These are phyloP conservation scores for Gossypium rotundifolium DNA, from an alignment of 345 rosid species.

Conservation along the genomic window DNA sequence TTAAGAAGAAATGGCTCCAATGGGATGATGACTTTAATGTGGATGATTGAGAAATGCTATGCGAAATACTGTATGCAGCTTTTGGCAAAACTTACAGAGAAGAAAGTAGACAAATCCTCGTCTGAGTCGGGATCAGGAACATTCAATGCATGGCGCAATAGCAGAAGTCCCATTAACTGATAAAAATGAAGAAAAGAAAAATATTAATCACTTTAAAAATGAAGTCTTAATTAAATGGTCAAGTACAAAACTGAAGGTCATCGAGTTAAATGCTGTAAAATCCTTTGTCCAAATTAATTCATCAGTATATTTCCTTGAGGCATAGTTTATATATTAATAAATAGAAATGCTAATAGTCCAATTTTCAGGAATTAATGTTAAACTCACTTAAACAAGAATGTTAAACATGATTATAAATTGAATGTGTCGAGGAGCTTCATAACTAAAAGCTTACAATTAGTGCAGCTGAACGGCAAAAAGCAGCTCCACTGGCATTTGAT, in stretches of 20 bases:
- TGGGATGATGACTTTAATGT: neutral
- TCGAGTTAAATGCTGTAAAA: neutral
- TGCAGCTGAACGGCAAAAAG: constrained; percentile 88
- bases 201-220: constrained; percentile 1
- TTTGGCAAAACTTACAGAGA: constrained; percentile 51
- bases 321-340: neutral
- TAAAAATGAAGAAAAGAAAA: constrained; percentile 10
- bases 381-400: neutral
- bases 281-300: neutral
- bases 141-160: constrained; percentile 67
- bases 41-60: neutral
- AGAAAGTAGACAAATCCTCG: constrained; percentile 66
- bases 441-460: constrained; percentile 52
- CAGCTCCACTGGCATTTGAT: constrained; percentile 77
- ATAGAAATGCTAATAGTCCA: neutral
- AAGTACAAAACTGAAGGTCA: neutral
- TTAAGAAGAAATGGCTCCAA: constrained; percentile 6
- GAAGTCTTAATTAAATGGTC: neutral
- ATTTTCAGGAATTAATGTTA: neutral
- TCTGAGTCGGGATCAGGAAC: constrained; percentile 57
- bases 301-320: neutral
- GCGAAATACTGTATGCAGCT: neutral
- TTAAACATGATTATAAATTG: neutral
- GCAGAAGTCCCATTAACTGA: constrained; percentile 79
- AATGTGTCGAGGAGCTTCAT: neutral